These are phyloP conservation scores for Rutstroemia sp. DNA, from an alignment of 2,329 filamentous ascomycete genomes.

Conservation along the genomic window DNA sequence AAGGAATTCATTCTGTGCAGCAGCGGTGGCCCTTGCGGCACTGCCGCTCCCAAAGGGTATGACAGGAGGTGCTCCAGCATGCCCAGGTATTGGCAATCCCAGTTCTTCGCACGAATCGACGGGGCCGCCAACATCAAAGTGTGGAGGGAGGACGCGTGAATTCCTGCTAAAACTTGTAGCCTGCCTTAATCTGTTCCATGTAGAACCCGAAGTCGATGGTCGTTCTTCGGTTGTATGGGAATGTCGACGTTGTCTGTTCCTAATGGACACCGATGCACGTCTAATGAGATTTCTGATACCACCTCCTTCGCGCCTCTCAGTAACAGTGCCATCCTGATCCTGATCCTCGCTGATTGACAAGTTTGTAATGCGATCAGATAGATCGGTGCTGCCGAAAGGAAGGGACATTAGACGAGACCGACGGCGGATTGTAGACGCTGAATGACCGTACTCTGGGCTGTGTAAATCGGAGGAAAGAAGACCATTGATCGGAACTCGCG, in stretches of 20 bases:
- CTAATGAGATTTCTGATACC: slow-evolving; percentile 20
- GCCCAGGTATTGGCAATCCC: slow-evolving; percentile 23
- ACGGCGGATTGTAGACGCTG: slow-evolving; percentile 28
- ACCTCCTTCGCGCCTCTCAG: neutral
- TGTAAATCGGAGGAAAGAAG: slow-evolving; percentile 1
- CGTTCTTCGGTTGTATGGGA: slow-evolving; percentile 23
- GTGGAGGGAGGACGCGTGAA: slow-evolving; percentile 15
- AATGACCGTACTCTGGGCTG: neutral
- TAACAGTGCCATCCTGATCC: neutral
- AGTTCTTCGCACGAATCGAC: slow-evolving; percentile 19
- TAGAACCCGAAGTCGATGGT: slow-evolving; percentile 18
- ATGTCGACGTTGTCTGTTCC: slow-evolving; percentile 24
- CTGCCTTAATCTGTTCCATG: slow-evolving; percentile 26
- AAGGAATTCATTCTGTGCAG: slow-evolving; percentile 47
- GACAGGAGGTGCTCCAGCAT: slow-evolving; percentile 47
- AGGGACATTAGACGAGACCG: slow-evolving; percentile 9
- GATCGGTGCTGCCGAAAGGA: neutral
- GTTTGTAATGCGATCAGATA: neutral
- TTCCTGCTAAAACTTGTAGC: slow-evolving; percentile 28
- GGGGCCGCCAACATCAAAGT: slow-evolving; percentile 12
- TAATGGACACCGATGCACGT: slow-evolving; percentile 27
- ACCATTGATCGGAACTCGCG: slow-evolving; percentile 33
- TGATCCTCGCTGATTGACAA: neutral
- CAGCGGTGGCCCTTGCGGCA: slow-evolving; percentile 52
- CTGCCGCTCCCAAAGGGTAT: slow-evolving; percentile 53